These are phyloP conservation scores for Triticum turgidum DNA, from an alignment of 176 grass and related monocot genomes.

Conservation along the genomic window DNA sequence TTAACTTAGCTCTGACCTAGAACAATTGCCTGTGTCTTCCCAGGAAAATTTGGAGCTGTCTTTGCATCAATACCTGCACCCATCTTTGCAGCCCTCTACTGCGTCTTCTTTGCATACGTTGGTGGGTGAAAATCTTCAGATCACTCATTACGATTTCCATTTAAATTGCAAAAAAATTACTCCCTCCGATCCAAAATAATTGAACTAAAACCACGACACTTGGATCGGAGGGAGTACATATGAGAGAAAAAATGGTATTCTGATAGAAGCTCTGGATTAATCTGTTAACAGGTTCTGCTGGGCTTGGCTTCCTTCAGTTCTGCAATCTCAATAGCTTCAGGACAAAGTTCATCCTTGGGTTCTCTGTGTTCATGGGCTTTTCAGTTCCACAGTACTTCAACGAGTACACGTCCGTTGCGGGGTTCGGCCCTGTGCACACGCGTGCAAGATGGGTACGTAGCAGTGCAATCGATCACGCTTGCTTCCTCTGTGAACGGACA, in stretches of 20 bases:
- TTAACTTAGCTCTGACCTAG: conserved; percentile 1
- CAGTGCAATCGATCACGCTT: not conserved
- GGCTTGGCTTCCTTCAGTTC: conserved; percentile 93
- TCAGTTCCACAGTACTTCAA: conserved; percentile 99
- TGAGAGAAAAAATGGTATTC: not conserved
- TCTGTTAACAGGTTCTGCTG: conserved; percentile 69
- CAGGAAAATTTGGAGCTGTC: conserved; percentile 99
- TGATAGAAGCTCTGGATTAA: conserved; percentile 28
- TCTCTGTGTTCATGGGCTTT: conserved; percentile 91
- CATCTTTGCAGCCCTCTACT: conserved; percentile 93
- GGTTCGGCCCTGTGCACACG: conserved; percentile 90
- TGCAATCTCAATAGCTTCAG: conserved; percentile 98
- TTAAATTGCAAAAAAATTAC: not conserved
- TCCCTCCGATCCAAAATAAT: too few species aligned
- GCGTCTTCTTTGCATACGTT: conserved; percentile 99
- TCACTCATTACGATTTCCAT: not conserved
- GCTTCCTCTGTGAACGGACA: not conserved
- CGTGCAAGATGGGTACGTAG: conserved; percentile 77
- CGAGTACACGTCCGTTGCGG: conserved; percentile 94
- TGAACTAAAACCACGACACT: too few species aligned
- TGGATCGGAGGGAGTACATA: not conserved
- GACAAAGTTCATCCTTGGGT: conserved; percentile 96
- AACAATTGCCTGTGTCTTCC: not conserved
- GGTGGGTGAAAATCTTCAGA: conserved; percentile 50
- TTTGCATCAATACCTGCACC: conserved; percentile 96